Evolutionary conservation across 192 early-diverging fungal genomes (phyloP), one percentile per base, ranked within the genome.

Genomic region (Funneliformis geosporum): DNA sequence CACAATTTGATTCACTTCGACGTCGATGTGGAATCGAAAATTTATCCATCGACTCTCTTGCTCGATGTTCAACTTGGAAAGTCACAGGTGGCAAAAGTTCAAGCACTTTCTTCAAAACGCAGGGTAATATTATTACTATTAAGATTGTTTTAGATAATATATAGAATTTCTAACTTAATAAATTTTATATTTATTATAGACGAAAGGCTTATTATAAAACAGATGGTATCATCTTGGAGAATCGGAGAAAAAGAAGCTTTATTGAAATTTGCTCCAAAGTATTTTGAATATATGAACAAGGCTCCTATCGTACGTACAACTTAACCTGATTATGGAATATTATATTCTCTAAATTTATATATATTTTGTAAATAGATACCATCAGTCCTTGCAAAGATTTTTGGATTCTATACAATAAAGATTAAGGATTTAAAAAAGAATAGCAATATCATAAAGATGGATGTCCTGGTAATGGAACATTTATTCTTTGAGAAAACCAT

Each of bases 401-500:
- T 95, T 88, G 96, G 96, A 0, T 93, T 98, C 76, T 98, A 96
- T 74, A 91, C 91, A 11, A 89, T 98, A 50, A 90, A 93, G 39
- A 94, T 91, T 82, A 94, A 92, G 78, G 67, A 69, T 10, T 8
- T 33, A 23, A 69, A 44, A 43, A 69, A 69, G 18, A 95, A 93
- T 75, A 79, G 88, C 6, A 80, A 87, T 5, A 75, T 81, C 23
- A 76, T 94, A 73, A 93, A 94, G 39, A 92, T 98, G 83, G 95
- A 95, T 80, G 89, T 97, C 7, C 84, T 97, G 28, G 95, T 98
- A 21, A 97, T 97, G 96, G 96, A 98, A 81, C 96, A 98, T 77
- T 83, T 98, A 44, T 98, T 96, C 79, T 96, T 88, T 79, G 89
- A 92, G 40, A 83, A 88, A 78, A 90, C 86, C 28, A 92, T 95